Conservation (phyloP, 345 rosid genomes). For the Melastoma malabathricum region DNA sequence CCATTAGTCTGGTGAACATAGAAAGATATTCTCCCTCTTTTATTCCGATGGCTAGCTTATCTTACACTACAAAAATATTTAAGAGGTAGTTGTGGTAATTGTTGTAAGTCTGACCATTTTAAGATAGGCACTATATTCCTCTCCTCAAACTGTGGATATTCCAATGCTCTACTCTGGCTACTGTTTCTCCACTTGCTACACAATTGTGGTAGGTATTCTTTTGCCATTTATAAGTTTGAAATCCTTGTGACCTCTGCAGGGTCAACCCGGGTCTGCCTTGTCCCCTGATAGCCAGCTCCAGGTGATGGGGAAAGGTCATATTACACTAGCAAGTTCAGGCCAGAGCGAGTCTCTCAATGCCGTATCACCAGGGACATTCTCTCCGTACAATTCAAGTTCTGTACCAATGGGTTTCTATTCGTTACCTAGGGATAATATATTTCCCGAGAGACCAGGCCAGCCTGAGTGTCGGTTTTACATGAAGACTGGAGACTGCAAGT, state of each 20-base stretch:
- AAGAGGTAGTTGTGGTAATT: too few relatives aligned
- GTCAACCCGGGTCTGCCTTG: slow-evolving; percentile 74
- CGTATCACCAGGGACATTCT: slow-evolving; percentile 50
- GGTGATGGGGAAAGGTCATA: slow-evolving; percentile 36
- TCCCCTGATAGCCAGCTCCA: slow-evolving; percentile 66
- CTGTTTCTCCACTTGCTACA: too few relatives aligned
- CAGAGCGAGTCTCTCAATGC: slow-evolving; percentile 42
- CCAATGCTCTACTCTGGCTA: too few relatives aligned
- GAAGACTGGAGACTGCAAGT: slow-evolving; percentile 90
- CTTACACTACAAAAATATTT: neutral
- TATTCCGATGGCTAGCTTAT: slow-evolving; percentile 18
- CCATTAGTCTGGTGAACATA: neutral
- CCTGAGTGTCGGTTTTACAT: slow-evolving; percentile 78
- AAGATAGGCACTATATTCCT: neutral
- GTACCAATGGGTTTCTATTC: slow-evolving; percentile 64
- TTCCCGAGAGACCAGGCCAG: slow-evolving; percentile 96
- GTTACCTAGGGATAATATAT: slow-evolving; percentile 66
- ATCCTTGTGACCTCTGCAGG: slow-evolving; percentile 30
- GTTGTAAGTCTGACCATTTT: neutral
- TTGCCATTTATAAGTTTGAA: slow-evolving; percentile 8
- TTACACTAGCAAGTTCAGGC: slow-evolving; percentile 37
- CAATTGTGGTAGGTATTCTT: neutral
- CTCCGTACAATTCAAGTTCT: slow-evolving; percentile 50
- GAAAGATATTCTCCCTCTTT: neutral
- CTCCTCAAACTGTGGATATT: too few relatives aligned